Base-by-base conservation (phyloP, 176 grass and related monocot species). In the Cenchrus purpureus region DNA sequence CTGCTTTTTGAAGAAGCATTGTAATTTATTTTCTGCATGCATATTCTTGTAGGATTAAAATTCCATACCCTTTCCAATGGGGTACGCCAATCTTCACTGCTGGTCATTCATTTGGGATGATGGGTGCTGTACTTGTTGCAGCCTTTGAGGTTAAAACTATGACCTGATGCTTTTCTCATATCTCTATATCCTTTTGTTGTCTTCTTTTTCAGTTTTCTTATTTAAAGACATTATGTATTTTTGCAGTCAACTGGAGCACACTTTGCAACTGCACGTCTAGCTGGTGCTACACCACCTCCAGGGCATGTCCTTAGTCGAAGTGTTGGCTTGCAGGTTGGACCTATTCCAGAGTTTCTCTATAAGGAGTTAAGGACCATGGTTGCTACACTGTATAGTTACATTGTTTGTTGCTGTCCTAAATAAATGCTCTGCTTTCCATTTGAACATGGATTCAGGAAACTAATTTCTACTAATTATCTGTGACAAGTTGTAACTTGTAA, bases 91-190 rank as follows among this genome's bases (percentile, higher is more conserved):
- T 99, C 71, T 99, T 99, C 82, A 89, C 88, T 13, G 97, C 97
- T 57, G 90, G 94, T 61, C 94, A 99, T 76, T 94, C 92, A 82
- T 99, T 99, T 86, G 97, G 97, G 74, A 97, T 99, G 97, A 99
- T 99, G 89, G 97, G 94, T 77, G 97, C 97, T 86, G 97, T 99
- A 76, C 92, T 99, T 91, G 97, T 99, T 92, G 86, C 90, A 76
- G 91, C 90, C 68, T 86, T 96, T 80, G 94, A 99, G 97, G 97
- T 99, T 78, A 76, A 45, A n/a, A 79, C 20, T 4, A 82, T 82
- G 19, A 12, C 85, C 57, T 17, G 12, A 73, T 79, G 5, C 43
- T 82, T 50, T 63, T 78, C 42, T 51, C 19, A 57, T 12, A 59
- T 76, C 17, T 42, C 32, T 60, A 31, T 28, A 8, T 74, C 17